A percentile compares a stretch with the other conserved stretches of the same genome.
Evolutionary conservation across 176 grass and related monocot genomes (phyloP).

Genomic region (Musa acuminata): DNA sequence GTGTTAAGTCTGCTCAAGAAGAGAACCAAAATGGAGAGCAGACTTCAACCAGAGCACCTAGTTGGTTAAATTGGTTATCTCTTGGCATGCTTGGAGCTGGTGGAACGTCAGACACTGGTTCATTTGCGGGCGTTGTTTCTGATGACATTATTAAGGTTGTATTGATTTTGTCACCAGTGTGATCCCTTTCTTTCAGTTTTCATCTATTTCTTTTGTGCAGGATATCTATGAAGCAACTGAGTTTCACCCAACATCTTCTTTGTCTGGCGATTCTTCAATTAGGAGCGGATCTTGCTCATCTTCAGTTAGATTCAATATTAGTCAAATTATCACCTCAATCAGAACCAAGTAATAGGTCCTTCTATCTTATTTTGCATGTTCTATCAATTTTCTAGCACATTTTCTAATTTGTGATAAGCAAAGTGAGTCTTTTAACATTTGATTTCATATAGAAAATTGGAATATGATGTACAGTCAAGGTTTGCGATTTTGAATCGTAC

Average conservation of each 20-base stretch:
- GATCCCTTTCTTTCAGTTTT: background rate
- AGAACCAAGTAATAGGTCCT: constrained; percentile 40
- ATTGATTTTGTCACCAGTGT: constrained; percentile 16
- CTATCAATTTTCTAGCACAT: too few species aligned
- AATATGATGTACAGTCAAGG: too few species aligned
- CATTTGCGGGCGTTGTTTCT: constrained; percentile 90
- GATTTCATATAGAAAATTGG: too few species aligned
- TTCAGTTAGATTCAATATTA: constrained; percentile 45
- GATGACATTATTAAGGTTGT: constrained; percentile 96
- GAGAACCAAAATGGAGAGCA: constrained; percentile 51
- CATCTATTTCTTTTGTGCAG: constrained; percentile 39
- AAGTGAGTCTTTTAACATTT: too few species aligned
- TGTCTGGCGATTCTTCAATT: constrained; percentile 38
- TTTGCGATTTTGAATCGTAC: too few species aligned
- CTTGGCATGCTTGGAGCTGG: constrained; percentile 98
- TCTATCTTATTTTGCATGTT: background rate
- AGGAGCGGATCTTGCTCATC: constrained; percentile 55
- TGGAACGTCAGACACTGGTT: constrained; percentile 72
- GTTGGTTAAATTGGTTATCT: constrained; percentile 98
- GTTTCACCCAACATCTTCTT: constrained; percentile 68
- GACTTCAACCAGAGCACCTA: constrained; percentile 35
- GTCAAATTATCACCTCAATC: constrained; percentile 47
- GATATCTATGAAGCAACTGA: constrained; percentile 93
- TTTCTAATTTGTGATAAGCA: too few species aligned
- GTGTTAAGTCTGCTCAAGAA: constrained; percentile 33